phyloP scores from a whole-genome alignment of 2,329 filamentous ascomycete species.

The Clonostachys chloroleuca region DNA sequence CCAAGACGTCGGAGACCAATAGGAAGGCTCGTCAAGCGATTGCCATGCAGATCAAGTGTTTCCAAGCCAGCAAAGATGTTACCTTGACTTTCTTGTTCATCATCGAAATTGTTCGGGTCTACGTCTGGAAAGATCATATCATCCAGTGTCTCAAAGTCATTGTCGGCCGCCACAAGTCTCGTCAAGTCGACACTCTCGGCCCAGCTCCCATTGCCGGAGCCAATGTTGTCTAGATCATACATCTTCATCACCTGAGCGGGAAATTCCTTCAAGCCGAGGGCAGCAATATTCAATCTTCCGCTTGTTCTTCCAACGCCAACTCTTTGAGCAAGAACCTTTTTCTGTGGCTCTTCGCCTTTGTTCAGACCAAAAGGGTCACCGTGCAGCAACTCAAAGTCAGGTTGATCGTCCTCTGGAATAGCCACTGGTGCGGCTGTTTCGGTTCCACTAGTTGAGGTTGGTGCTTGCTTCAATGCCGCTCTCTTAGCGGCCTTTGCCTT shows the following conservation, averaged over 20 bases:
- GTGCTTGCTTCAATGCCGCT: conserved; percentile 34
- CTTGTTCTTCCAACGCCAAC: conserved; percentile 69
- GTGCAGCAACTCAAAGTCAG: conserved; percentile 46
- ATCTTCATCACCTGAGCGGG: conserved; percentile 82
- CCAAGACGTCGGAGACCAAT: conserved; percentile 70
- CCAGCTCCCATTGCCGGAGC: conserved; percentile 67
- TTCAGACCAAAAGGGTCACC: conserved; percentile 68
- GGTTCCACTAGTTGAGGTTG: conserved; percentile 9
- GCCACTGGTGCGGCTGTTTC: conserved; percentile 8
- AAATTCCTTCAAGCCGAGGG: conserved; percentile 73
- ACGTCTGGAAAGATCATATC: conserved; percentile 77
- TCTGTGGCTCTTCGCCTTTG: conserved; percentile 50
- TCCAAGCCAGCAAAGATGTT: conserved; percentile 82
- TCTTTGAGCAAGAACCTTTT: conserved; percentile 68
- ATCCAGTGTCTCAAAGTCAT: conserved; percentile 72
- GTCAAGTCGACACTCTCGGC: conserved; percentile 87
- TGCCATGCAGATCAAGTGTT: conserved; percentile 81
- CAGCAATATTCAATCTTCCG: conserved; percentile 84
- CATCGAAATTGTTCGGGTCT: conserved; percentile 40
- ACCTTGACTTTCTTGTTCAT: conserved; percentile 62
- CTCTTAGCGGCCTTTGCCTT: conserved; percentile 82
- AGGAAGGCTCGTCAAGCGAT: conserved; percentile 68
- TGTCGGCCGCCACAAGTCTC: conserved; percentile 82
- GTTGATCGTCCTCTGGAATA: conserved; percentile 36
- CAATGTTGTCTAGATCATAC: conserved; percentile 74